Conservation (phyloP, 495 filamentous ascomycete species). For the Podospora tetraspora region DNA sequence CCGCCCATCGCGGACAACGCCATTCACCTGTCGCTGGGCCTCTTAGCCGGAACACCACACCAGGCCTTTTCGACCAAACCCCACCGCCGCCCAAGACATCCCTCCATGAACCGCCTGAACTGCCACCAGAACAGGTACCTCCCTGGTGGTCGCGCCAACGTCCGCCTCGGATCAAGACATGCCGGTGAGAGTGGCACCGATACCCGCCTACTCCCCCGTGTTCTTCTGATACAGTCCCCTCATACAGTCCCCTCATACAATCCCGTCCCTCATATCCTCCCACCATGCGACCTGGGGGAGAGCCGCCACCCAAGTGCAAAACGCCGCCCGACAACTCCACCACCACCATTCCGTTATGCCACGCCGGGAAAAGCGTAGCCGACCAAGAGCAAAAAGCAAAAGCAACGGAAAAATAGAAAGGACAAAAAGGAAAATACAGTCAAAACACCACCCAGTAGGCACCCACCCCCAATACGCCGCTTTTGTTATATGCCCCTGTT, state of each 20-base stretch:
- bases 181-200: no score
- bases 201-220: neutral
- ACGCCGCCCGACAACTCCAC: neutral
- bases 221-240: neutral
- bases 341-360: neutral
- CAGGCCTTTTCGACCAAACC: neutral
- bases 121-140: neutral
- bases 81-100: neutral
- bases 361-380: neutral
- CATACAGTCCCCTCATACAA: neutral
- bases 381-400: neutral
- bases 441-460: slow-evolving; percentile 6
- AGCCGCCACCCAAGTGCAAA: neutral
- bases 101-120: neutral
- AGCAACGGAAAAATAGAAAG: slow-evolving; percentile 1
- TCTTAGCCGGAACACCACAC: neutral
- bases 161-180: no score
- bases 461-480: slow-evolving; percentile 17
- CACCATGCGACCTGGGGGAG: neutral
- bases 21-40: neutral
- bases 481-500: slow-evolving; percentile 30
- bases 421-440: slow-evolving; percentile 9
- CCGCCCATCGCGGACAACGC: neutral
- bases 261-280: neutral
- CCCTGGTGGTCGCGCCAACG: neutral